Evolutionary conservation across 495 filamentous ascomycete genomes (phyloP), one percentile per base, ranked within the genome.

Genomic region (Lasiosphaeriaceae sp.): DNA sequence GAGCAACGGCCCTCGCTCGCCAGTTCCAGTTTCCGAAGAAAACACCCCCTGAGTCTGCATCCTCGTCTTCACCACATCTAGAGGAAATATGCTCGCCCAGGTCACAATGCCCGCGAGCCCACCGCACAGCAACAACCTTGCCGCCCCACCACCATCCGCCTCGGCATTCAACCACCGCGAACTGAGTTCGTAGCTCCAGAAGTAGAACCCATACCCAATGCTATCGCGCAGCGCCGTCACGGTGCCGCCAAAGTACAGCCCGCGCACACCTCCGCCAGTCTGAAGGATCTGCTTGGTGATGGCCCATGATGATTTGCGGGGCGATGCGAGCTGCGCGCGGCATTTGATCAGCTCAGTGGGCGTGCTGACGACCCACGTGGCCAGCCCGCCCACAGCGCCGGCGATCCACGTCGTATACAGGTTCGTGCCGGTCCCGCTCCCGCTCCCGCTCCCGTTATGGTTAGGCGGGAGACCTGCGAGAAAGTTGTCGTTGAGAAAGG

Each of bases 141-240:
- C 58, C 4, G 86, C 79, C 26, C 26, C 26, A 8, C 16, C 22
- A 2, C 34, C 72, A 41, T 74, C 62, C 6, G 69, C 44, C 21
- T 22, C 37, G 35, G 21, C 51, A 20, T 19, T 58, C 2, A 87
- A 66, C 51, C 76, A 73, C 19, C 80, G 78, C 51, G 84, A 88
- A 58, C 74, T 81, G 37, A 88, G 73, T 70, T 96, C 89, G 64
- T 96, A 97, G 14, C 86, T 84, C 85, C 86, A 91, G 70, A 96
- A 96, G 67, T 96, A 96, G 66, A 96, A 96, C 3, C 92, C 92
- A 69, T 95, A 96, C 19, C 92, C 92, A 55, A 96, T 80, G 54
- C 86, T 84, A 71, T 96, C 92, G 46, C 92, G 77, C 47, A 90
- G 67, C 55, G 86, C 89, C 9, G 92, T 96, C 22, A 96, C 81